Base-by-base conservation (phyloP, 345 rosid genomes). In the Aquilaria yunnanensis region DNA sequence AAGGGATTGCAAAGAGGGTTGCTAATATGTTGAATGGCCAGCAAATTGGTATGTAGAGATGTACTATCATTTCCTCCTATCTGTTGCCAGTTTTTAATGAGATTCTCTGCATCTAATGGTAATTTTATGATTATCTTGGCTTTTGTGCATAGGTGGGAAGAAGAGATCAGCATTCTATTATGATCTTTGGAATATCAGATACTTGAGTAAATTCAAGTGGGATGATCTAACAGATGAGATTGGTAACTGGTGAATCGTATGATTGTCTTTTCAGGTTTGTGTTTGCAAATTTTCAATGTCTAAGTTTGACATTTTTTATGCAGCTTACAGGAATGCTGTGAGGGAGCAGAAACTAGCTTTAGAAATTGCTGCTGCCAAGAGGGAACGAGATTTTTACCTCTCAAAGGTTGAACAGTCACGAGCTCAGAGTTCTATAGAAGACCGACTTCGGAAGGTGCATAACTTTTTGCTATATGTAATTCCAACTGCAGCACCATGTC, bases 181-280 rank as follows among this genome's bases (percentile, higher is more conserved):
- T 67, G 97, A 94, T 72, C 77, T 85, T 57, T 90, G 99, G 99
- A 94, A 90, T 81, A 90, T 88, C 71, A 94, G 84, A 69, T 94
- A 94, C 80, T 77, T 94, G 65, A 90, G 87, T 65, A 90, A 90
- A 79, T 93, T 93, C 81, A 87, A 86, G 68, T 93, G 98, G 98
- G 98, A 93, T 33, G 90, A 90, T 81, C 97, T 90, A 61, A 86
- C 92, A 2, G 90, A 79, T 63, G 97, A 93, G 71, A 90, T 79
- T 12, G 97, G 98, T 93, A 85, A 60, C 58, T 12, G 97, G 97
- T 93, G 84, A 60, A 56, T 70, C 31, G 10, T 65, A 47, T 31
- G 59, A 32, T 23, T 60, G 0, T 60, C 51, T 54, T 53, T 23
- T 73, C 46, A 63, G 14, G 47, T 64, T 47, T 34, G 12, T 32